A percentile compares a stretch with the other conserved stretches of the same genome.
These are phyloP conservation scores for Metarhizium robertsii DNA, from an alignment of 2,329 filamentous ascomycete species.

Conservation along the genomic window DNA sequence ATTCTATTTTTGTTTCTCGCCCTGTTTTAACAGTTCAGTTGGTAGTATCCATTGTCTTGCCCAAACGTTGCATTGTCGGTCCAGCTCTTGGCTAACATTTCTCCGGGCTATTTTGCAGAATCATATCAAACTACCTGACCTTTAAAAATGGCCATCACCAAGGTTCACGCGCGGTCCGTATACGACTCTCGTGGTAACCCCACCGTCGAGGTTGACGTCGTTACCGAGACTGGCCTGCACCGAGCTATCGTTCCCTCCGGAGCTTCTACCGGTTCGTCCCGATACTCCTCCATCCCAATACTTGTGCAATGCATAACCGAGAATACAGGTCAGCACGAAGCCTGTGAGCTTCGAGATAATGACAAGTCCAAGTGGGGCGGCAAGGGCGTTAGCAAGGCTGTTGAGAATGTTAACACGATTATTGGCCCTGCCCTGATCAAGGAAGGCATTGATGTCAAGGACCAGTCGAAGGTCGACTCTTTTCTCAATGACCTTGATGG, in stretches of 20 bases:
- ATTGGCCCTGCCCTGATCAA: constrained; percentile 77
- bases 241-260: constrained; percentile 95
- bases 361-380: constrained; percentile 80
- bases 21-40: not conserved
- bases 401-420: constrained; percentile 73
- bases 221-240: constrained; percentile 93
- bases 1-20: not conserved
- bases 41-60: constrained; percentile 7
- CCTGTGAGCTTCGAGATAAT: constrained; percentile 82
- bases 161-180: constrained; percentile 87
- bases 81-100: constrained; percentile 1
- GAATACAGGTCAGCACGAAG: constrained; percentile 70
- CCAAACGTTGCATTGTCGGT: not conserved
- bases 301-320: constrained; percentile 19
- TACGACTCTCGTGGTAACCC: constrained; percentile 99
- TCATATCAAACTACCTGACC: not conserved
- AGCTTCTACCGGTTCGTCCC: constrained; percentile 74
- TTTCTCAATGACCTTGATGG: constrained; percentile 83
- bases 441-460: constrained; percentile 75
- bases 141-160: constrained; percentile 76
- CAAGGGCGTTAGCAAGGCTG: constrained; percentile 82
- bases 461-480: constrained; percentile 73
- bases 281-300: constrained; percentile 13
- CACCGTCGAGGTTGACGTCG: constrained; percentile 95
- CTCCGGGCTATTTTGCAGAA: not conserved